Evolutionary conservation across 2,329 filamentous ascomycete species (phyloP), one percentile per base, ranked within the genome.

Genomic region (Arthrobotrys sinensis): DNA sequence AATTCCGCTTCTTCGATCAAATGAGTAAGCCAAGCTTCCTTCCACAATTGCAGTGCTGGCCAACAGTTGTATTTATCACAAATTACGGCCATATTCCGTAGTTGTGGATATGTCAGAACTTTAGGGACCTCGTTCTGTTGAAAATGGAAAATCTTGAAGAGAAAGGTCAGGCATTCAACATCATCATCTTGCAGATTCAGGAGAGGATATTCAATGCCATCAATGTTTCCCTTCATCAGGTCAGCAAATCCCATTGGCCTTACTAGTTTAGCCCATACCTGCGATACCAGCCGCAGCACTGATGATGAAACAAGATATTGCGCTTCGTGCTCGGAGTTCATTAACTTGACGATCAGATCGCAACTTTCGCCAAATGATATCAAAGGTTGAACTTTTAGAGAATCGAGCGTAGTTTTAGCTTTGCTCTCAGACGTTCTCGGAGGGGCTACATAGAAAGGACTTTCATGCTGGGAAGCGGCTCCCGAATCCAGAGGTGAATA

Each of bases 61-160:
- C 45, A 50, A 43, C 63, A 66, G 32, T 66, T 43, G 43, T 66
- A 66, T 40, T 66, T 66, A 36, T 66, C 63, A 40, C 63, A 66
- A 21, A 68, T 43, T n/a, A 68, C 14, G 24, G 48, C 48, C 48
- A 68, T 68, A 7, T 32, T 40, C n/a, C 46, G 64, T 53, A 68
- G 16, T 36, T 68, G 64, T 4, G 34, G 10, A 19, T 28, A 68
- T 8, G 64, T 55, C 5, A 68, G 34, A 45, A 16, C 8, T 28
- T 19, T n/a, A 45, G 64, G 64, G 32, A 55, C 46, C 3, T 68
- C 14, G 36, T 21, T 10, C 5, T 14, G 12, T n/a, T 55, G 48
- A 14, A 55, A 57, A 34, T 68, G 64, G 19, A 68, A 11, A 34
- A 68, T 68, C 14, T 32, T 28, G 48, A 68, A 68, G 4, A 68